Evolutionary conservation across 2,329 filamentous ascomycete genomes (phyloP), one percentile per base, ranked within the genome.

Genomic region (Clarireedia homoeocarpa): DNA sequence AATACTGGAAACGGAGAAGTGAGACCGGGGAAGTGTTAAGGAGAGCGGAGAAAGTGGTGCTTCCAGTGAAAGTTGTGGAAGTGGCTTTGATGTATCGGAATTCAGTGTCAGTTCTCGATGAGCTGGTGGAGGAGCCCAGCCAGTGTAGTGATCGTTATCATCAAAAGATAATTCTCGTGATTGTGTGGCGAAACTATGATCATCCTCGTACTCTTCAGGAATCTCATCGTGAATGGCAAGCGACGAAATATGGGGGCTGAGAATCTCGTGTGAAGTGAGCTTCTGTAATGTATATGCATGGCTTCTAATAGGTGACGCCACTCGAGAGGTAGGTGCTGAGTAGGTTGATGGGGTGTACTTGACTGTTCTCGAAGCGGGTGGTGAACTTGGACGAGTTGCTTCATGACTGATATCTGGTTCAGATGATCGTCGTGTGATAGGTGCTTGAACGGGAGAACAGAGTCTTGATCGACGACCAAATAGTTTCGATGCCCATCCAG

Each of bases 181-280:
- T 42, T 64, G 58, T 47, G 74, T 76, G n/a, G 80, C 80, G 63
- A 85, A 84, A 69, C 84, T 84, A 60, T 83, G 79, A 62, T 84
- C 81, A 59, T 84, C 80, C 50, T 83, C 80, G 46, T 42, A 61
- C 51, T 78, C 76, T 54, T 80, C 78, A 6, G 68, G 71, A 39
- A 75, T 76, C 53, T 78, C 74, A 50, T 77, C 73, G 1, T 75
- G 73, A 23, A 78, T 77, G 40, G 63, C 62, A 24, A 76, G 60
- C 12, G 48, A 4, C 14, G 51, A 20, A 12, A 34, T 6, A 9
- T 30, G 23, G 3, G 38, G 15, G 20, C 48, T 42, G 17, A 48
- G 23, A 12, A 17, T 48, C 26, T 48, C 34, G 1, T 53, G 30
- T 24, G 12, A 40, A 40, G 38, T 40, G 17, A 40, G 38, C 17